A percentile compares a stretch with the other conserved stretches of the same genome.
These are phyloP conservation scores for Stemphylium lycopersici DNA, from an alignment of 2,329 filamentous ascomycete genomes.

Conservation along the genomic window DNA sequence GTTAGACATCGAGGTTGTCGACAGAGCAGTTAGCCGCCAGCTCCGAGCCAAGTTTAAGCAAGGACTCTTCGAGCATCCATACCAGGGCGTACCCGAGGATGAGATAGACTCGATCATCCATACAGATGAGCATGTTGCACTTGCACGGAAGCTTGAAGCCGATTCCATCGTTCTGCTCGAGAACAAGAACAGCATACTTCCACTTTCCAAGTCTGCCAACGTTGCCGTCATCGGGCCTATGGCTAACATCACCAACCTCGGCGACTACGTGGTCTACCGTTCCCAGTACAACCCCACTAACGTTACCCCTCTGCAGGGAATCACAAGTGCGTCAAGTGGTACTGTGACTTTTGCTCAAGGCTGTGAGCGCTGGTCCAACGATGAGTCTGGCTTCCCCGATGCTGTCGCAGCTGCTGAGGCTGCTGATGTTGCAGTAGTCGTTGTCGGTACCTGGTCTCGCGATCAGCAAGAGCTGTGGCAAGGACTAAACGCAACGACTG, in stretches of 20 bases:
- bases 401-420: slow-evolving; percentile 69
- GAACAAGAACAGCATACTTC: slow-evolving; percentile 69
- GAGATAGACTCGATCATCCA: slow-evolving; percentile 66
- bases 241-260: slow-evolving; percentile 65
- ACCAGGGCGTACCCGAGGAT: slow-evolving; percentile 62
- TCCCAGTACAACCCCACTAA: slow-evolving; percentile 64
- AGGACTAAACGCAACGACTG: slow-evolving; percentile 74
- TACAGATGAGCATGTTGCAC: slow-evolving; percentile 62
- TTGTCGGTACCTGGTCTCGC: slow-evolving; percentile 77
- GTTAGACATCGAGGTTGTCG: slow-evolving; percentile 64
- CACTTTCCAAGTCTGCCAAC: slow-evolving; percentile 69
- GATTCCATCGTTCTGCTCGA: slow-evolving; percentile 77
- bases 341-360: slow-evolving; percentile 71
- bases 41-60: slow-evolving; percentile 71
- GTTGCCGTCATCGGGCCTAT: slow-evolving; percentile 78
- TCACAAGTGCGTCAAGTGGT: slow-evolving; percentile 63
- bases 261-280: slow-evolving; percentile 73
- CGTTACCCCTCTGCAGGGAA: slow-evolving; percentile 73
- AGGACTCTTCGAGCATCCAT: slow-evolving; percentile 75
- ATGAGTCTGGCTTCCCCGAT: slow-evolving; percentile 70
- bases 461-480: slow-evolving; percentile 75
- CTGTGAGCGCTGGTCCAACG: slow-evolving; percentile 74
- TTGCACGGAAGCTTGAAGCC: slow-evolving; percentile 69
- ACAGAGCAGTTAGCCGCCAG: slow-evolving; percentile 69
- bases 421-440: slow-evolving; percentile 73